Evolutionary conservation across 2,329 filamentous ascomycete genomes (phyloP), one percentile per base, ranked within the genome.

Genomic region (Rutstroemia sp.): DNA sequence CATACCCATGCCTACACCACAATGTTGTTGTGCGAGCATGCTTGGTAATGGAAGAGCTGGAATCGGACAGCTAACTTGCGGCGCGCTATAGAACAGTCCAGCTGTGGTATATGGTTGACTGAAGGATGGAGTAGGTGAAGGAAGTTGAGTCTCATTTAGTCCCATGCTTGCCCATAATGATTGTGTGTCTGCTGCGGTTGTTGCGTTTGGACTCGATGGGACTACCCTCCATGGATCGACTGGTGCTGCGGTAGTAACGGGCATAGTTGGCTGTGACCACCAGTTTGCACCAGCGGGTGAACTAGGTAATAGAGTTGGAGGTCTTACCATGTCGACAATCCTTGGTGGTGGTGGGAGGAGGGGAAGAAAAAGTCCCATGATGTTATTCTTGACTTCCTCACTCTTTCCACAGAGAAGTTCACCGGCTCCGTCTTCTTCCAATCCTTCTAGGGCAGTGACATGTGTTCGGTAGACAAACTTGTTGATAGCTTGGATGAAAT

Each of bases 401-500:
- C 89, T 91, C 75, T 89, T 89, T 63, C 92, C 92, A 69, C 88
- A 87, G 59, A 97, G 83, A 63, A 99, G 80, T 76, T 99, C 94
- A 61, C 94, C 94, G 48, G 88, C 89, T 60, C 94, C 94, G 68
- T 96, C 92, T 75, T 97, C 94, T 77, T 99, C 94, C 63, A 97
- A 80, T 57, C 94, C 94, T 75, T 99, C 94, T 54, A 99, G 81
- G 47, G 92, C 94, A 60, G 87, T 85, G 62, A 89, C 91, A 67
- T 89, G 84, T 16, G 92, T 92, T 69, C 91, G 87, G 76, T 88
- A 99, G 69, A 99, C 92, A 69, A 95, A 99, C 74, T 88, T 92
- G 83, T 99, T 99, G 76, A 92, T 86, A 63, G 92, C 89, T 76
- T 97, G 92, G 63, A 97, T 82, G 69, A 96, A 97, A 68, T 96